These are phyloP conservation scores for Chytriomyces confervae DNA, from an alignment of 192 early-diverging fungal genomes.

Conservation along the genomic window DNA sequence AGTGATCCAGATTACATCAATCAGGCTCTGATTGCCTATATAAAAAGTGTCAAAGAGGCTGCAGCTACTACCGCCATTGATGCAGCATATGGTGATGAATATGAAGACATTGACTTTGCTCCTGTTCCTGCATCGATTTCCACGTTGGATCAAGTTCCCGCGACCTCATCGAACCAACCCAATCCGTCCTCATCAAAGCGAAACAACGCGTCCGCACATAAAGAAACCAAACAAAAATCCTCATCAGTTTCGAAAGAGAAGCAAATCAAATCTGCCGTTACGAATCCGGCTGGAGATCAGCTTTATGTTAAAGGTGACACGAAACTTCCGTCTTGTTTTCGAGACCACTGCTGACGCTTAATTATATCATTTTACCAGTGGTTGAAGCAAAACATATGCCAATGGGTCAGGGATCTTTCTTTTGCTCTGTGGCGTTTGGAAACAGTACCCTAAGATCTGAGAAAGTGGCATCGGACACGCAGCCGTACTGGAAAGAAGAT, in stretches of 20 bases:
- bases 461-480: constrained; percentile 40
- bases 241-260: neutral
- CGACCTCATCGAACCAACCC: too few relatives aligned
- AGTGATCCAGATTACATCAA: constrained; percentile 50
- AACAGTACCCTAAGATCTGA: constrained; percentile 18
- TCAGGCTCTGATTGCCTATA: constrained; percentile 38
- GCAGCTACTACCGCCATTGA: neutral
- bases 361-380: constrained; percentile 12
- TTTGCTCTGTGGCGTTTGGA: constrained; percentile 34
- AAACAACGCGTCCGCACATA: too few relatives aligned
- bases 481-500: constrained; percentile 50
- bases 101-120: too few relatives aligned
- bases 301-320: constrained; percentile 41
- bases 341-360: too few relatives aligned
- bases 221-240: neutral
- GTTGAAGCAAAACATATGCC: constrained; percentile 44
- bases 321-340: too few relatives aligned
- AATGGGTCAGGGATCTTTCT: constrained; percentile 28
- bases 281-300: constrained; percentile 18
- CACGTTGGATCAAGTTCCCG: too few relatives aligned
- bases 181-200: too few relatives aligned
- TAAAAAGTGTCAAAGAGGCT: constrained; percentile 22
- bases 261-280: constrained; percentile 25
- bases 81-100: too few relatives aligned
- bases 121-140: too few relatives aligned